Conservation (phyloP, 306 rosid genomes). For the Gleditsia sinensis region DNA sequence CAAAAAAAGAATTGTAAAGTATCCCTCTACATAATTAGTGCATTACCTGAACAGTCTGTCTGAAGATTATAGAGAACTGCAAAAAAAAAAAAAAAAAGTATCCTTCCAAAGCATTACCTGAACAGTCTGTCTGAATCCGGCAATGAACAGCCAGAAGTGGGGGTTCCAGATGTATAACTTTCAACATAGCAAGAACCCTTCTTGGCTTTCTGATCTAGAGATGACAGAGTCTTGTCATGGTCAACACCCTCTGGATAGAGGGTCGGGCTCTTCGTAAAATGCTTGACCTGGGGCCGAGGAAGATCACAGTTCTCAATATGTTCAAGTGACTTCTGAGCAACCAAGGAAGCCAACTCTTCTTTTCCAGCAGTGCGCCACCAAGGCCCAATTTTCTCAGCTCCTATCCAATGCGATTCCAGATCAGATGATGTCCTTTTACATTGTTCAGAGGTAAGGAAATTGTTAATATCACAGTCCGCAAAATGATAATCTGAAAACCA, state of each 20-base stretch:
- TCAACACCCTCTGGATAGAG: constrained; percentile 40
- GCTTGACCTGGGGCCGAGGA: constrained; percentile 65
- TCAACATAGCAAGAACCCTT: constrained; percentile 42
- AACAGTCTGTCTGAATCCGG: constrained; percentile 45
- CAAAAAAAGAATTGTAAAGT: constrained; percentile 8
- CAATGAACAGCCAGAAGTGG: constrained; percentile 43
- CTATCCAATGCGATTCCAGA: constrained; percentile 57
- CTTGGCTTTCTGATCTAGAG: constrained; percentile 51
- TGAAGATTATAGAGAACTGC: constrained; percentile 11
- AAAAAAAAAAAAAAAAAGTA: neutral
- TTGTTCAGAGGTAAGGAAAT: constrained; percentile 46
- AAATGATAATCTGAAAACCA: constrained; percentile 53
- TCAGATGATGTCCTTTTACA: constrained; percentile 48
- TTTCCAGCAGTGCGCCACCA: constrained; percentile 85
- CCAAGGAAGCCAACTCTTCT: constrained; percentile 82
- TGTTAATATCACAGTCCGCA: constrained; percentile 54
- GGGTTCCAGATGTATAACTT: constrained; percentile 44
- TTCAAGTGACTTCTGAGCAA: constrained; percentile 79
- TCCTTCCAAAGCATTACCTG: constrained; percentile 46
- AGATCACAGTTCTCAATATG: constrained; percentile 86
- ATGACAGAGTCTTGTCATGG: constrained; percentile 40
- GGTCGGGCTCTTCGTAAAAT: constrained; percentile 35
- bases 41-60: constrained; percentile 52
- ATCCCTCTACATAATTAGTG: constrained; percentile 7
- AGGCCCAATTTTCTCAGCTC: constrained; percentile 55